phyloP scores from a whole-genome alignment of 2,329 filamentous ascomycete genomes.

The Diplodia intermedia region DNA sequence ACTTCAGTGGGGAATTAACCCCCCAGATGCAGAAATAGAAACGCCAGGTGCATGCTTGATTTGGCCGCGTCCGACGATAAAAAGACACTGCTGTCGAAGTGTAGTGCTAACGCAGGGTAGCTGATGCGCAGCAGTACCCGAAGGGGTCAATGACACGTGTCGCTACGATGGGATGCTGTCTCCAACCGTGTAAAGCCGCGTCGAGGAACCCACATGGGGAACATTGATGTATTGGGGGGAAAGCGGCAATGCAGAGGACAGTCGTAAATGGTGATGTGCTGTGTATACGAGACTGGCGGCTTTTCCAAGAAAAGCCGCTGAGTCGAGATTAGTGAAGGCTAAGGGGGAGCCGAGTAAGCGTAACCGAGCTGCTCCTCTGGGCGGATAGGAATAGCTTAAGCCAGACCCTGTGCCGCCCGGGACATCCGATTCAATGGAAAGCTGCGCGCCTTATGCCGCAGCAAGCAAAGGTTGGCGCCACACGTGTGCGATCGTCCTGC shows the following conservation, averaged over 20 bases:
- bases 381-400: conserved; percentile 9
- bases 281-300: background rate
- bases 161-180: conserved; percentile 6
- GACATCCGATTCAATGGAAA: conserved; percentile 20
- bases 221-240: background rate
- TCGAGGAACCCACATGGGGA: conserved; percentile 6
- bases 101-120: conserved; percentile 7
- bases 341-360: conserved; percentile 19
- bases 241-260: background rate
- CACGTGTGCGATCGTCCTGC: conserved; percentile 22
- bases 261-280: conserved; percentile 19
- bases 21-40: conserved; percentile 11
- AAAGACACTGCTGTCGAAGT: background rate
- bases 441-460: conserved; percentile 18
- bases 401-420: conserved; percentile 23
- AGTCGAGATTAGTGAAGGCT: conserved; percentile 23
- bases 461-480: background rate
- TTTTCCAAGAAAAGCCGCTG: conserved; percentile 9
- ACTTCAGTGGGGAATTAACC: background rate
- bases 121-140: conserved; percentile 13
- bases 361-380: conserved; percentile 22
- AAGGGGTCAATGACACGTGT: conserved; percentile 25
- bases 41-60: conserved; percentile 30
- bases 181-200: conserved; percentile 17
- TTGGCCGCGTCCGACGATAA: background rate